These are phyloP conservation scores for Ligustrum vulgare DNA, from an alignment of 257 asterid species.

Conservation along the genomic window DNA sequence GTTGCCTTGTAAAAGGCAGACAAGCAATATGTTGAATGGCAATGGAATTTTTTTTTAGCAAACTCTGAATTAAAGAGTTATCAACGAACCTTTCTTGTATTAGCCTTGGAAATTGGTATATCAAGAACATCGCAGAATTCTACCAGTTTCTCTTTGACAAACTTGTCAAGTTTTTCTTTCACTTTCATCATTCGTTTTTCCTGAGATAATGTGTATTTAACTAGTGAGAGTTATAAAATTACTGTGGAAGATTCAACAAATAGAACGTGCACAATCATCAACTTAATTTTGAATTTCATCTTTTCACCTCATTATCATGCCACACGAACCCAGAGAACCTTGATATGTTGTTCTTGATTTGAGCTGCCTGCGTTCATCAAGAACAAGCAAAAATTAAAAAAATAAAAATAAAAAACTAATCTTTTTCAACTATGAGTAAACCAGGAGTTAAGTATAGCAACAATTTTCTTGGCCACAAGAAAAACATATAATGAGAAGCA, in stretches of 20 bases:
- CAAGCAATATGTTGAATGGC: neutral
- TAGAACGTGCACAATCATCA: constrained; percentile 1
- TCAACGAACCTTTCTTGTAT: constrained; percentile 72
- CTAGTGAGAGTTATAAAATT: constrained; percentile 4
- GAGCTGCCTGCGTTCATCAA: constrained; percentile 67
- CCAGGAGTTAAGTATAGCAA: neutral
- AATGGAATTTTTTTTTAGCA: constrained; percentile 5
- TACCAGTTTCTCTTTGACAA: constrained; percentile 72
- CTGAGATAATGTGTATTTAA: constrained; percentile 40
- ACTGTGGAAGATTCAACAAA: constrained; percentile 15
- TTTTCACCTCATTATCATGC: constrained; percentile 79
- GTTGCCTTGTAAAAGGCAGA: constrained; percentile 8
- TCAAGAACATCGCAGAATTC: constrained; percentile 86
- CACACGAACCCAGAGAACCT: constrained; percentile 94
- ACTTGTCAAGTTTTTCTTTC: constrained; percentile 87
- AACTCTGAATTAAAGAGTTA: constrained; percentile 6
- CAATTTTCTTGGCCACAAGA: neutral
- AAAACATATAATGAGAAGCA: neutral
- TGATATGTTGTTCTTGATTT: constrained; percentile 67
- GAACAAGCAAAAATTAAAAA: constrained; percentile 9
- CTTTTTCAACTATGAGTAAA: constrained; percentile 13
- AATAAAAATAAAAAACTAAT: neutral
- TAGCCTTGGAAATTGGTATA: constrained; percentile 58
- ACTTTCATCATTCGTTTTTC: constrained; percentile 74
- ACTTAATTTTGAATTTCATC: neutral